Conservation (phyloP, 163 green algal species). For the Prototheca cutis region DNA sequence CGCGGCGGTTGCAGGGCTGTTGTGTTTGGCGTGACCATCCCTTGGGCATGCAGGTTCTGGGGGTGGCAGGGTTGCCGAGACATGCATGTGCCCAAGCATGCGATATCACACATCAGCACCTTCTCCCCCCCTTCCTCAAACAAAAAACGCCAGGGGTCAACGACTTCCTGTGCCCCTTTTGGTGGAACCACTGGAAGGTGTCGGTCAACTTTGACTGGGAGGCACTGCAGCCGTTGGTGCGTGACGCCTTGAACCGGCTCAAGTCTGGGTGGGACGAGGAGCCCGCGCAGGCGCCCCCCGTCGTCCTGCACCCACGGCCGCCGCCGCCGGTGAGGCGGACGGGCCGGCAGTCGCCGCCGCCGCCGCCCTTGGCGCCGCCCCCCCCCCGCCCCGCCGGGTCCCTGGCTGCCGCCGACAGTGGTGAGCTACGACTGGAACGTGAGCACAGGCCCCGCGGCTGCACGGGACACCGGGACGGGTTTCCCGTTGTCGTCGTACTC, state of each 20-base stretch:
- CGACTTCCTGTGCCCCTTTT: conserved; percentile 19
- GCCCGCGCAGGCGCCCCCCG: not conserved
- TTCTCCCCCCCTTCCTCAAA: too few relatives aligned
- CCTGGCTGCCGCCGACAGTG: not conserved
- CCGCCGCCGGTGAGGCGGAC: not conserved
- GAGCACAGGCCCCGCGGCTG: too few relatives aligned
- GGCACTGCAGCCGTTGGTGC: not conserved
- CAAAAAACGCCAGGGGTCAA: too few relatives aligned
- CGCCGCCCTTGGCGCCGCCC: not conserved
- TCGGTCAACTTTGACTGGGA: conserved; percentile 10
- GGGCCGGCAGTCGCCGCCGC: not conserved
- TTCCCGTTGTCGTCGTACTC: not conserved
- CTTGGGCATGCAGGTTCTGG: too few relatives aligned
- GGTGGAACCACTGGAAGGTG: conserved; percentile 23
- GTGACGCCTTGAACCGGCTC: not conserved
- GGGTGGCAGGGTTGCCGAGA: too few relatives aligned
- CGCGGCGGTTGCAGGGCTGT: too few relatives aligned
- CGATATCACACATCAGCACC: too few relatives aligned
- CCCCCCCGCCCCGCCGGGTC: not conserved
- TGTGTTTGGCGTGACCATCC: too few relatives aligned
- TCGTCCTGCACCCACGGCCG: not conserved
- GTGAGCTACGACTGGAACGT: not conserved
- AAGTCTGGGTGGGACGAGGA: conserved; percentile 1
- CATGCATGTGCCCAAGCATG: too few relatives aligned
- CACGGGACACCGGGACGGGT: not conserved